A percentile compares a stretch with the other conserved stretches of the same genome.
These are phyloP conservation scores for Coemansia umbellata DNA, from an alignment of 192 early-diverging fungal species.

Conservation along the genomic window DNA sequence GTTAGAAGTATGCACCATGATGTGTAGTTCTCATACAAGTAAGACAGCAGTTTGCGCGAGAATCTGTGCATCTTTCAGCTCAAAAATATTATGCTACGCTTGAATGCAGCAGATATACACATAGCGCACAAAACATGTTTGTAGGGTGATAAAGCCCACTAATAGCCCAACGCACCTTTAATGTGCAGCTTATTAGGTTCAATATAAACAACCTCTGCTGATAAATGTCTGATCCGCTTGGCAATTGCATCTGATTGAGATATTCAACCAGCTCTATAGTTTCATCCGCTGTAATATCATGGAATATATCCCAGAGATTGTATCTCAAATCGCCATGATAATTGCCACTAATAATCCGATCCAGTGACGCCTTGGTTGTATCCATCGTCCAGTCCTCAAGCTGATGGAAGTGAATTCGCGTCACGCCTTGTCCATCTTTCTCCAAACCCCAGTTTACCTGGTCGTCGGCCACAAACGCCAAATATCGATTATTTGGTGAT, in stretches of 20 bases:
- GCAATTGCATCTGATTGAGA: constrained; percentile 8
- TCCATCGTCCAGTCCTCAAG: constrained; percentile 25
- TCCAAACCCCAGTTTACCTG: constrained; percentile 30
- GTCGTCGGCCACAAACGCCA: constrained; percentile 40
- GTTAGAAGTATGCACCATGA: too few species aligned
- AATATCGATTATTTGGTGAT: constrained; percentile 26
- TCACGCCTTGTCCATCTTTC: constrained; percentile 18
- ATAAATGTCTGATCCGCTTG: constrained; percentile 4
- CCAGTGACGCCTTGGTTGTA: constrained; percentile 4
- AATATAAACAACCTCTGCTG: constrained; percentile 23
- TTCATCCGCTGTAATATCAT: constrained; percentile 1
- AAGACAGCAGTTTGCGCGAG: background rate
- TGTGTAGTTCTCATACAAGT: background rate
- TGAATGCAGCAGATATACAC: too few species aligned
- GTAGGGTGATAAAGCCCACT: too few species aligned
- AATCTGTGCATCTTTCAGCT: too few species aligned
- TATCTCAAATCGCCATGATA: constrained; percentile 26
- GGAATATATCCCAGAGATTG: constrained; percentile 28
- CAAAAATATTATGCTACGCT: too few species aligned
- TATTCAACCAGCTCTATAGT: constrained; percentile 4
- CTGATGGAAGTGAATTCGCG: constrained; percentile 41
- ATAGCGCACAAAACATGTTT: too few species aligned
- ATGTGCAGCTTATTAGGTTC: constrained; percentile 15
- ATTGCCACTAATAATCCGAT: constrained; percentile 1
- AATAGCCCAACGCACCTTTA: constrained; percentile 18